These are phyloP conservation scores for Zasmidium angulare DNA, from an alignment of 2,329 filamentous ascomycete genomes.

Conservation along the genomic window DNA sequence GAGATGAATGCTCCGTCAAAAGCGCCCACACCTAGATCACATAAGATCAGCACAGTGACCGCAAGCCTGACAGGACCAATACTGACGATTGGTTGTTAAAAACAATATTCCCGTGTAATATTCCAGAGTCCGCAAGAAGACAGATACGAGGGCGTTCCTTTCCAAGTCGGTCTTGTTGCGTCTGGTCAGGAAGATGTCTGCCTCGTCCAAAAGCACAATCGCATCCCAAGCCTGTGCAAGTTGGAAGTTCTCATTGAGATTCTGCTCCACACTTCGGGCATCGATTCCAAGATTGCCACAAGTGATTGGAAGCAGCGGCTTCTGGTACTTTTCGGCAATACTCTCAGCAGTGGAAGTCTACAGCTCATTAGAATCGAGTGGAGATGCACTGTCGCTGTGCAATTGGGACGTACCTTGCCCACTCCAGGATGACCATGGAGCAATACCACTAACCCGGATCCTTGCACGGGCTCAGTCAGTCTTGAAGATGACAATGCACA, in stretches of 20 bases:
- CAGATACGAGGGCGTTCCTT: constrained; percentile 49
- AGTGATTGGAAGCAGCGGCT: background rate
- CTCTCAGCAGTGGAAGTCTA: background rate
- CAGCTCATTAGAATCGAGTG: background rate
- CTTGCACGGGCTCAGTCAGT: background rate
- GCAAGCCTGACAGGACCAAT: too few relatives aligned
- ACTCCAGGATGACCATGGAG: background rate
- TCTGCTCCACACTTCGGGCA: background rate
- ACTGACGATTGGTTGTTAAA: background rate
- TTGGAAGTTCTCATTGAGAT: background rate
- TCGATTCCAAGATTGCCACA: background rate
- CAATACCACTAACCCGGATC: background rate
- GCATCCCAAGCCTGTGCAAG: constrained; percentile 44
- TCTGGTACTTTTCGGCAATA: background rate
- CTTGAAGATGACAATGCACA: background rate
- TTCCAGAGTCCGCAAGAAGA: constrained; percentile 40
- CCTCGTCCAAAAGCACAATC: constrained; percentile 54
- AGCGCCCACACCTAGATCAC: background rate
- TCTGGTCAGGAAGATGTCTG: constrained; percentile 45
- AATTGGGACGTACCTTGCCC: background rate
- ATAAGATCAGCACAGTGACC: too few relatives aligned
- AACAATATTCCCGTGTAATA: constrained; percentile 40
- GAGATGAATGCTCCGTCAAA: background rate
- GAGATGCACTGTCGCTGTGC: too few relatives aligned
- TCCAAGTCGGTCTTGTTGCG: constrained; percentile 42